phyloP scores from a whole-genome alignment of 768 basidiomycete genomes.

The Crucibulum laeve region DNA sequence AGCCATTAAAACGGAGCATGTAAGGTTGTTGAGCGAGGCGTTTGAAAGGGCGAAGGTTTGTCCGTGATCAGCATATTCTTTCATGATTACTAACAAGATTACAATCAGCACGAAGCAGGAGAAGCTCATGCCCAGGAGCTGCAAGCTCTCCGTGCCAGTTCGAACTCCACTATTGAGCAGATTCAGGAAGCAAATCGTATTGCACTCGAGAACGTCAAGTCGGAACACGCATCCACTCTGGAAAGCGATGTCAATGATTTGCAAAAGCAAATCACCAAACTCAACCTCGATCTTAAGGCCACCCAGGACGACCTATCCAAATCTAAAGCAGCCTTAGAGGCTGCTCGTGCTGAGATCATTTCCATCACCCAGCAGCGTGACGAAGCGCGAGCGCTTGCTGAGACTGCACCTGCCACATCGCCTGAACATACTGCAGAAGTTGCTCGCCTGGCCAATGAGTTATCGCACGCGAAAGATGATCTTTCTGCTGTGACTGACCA shows the following conservation, averaged over 20 bases:
- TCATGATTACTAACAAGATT: conserved; percentile 9
- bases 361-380: conserved; percentile 61
- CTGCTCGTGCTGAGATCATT: conserved; percentile 51
- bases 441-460: conserved; percentile 51
- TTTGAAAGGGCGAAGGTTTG: conserved; percentile 77
- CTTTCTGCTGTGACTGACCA: conserved; percentile 60
- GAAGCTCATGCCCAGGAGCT: conserved; percentile 66
- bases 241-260: conserved; percentile 51
- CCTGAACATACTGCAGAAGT: conserved; percentile 52
- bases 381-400: conserved; percentile 46
- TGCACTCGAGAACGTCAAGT: conserved; percentile 55
- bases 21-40: conserved; percentile 56
- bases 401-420: conserved; percentile 29
- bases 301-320: conserved; percentile 81
- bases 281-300: conserved; percentile 74
- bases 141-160: conserved; percentile 62
- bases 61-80: conserved; percentile 2
- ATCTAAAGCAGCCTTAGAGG: conserved; percentile 56
- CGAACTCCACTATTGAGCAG: conserved; percentile 64
- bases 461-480: conserved; percentile 66
- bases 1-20: conserved; percentile 61
- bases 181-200: conserved; percentile 58
- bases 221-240: conserved; percentile 58
- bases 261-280: conserved; percentile 59
- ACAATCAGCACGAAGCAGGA: conserved; percentile 62